Evolutionary conservation across 2,329 filamentous ascomycete genomes (phyloP).

Genomic region (Colletotrichum orchidophilum): DNA sequence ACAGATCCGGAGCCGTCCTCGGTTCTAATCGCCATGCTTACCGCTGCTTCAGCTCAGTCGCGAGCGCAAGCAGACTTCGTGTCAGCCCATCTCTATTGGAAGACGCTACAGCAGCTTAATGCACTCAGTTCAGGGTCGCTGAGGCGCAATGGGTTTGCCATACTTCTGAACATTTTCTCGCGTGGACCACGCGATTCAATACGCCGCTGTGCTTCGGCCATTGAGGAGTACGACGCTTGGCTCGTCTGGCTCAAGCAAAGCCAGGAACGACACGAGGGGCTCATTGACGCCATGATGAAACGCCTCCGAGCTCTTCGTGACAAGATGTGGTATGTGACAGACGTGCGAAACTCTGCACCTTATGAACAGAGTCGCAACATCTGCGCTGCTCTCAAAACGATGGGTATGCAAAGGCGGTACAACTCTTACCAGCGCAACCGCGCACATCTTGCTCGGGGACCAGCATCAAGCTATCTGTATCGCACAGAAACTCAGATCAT

Average conservation of each 20-base stretch:
- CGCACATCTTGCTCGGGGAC: slow-evolving; percentile 56
- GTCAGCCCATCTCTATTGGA: slow-evolving; percentile 86
- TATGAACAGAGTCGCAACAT: slow-evolving; percentile 91
- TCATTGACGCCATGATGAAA: slow-evolving; percentile 79
- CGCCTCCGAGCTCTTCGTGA: slow-evolving; percentile 81
- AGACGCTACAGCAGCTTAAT: slow-evolving; percentile 79
- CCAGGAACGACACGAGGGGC: slow-evolving; percentile 78
- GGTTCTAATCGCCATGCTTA: slow-evolving; percentile 76
- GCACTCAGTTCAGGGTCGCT: slow-evolving; percentile 68
- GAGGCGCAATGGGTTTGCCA: slow-evolving; percentile 74
- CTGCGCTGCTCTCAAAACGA: slow-evolving; percentile 87
- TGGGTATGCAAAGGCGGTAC: slow-evolving; percentile 75
- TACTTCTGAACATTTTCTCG: slow-evolving; percentile 78
- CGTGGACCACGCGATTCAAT: slow-evolving; percentile 76
- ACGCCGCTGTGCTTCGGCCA: slow-evolving; percentile 74
- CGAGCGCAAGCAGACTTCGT: slow-evolving; percentile 85
- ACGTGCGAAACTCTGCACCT: slow-evolving; percentile 87
- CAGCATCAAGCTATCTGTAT: slow-evolving; percentile 73
- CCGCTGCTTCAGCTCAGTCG: slow-evolving; percentile 79
- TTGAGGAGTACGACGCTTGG: slow-evolving; percentile 83
- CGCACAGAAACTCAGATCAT: slow-evolving; percentile 87
- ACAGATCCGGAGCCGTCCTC: slow-evolving; percentile 38
- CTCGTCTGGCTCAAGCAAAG: slow-evolving; percentile 85
- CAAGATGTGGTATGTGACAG: slow-evolving; percentile 99
- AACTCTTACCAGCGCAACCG: slow-evolving; percentile 60